Percentiles rank a stretch among this genome's conserved stretches.
phyloP scores from a whole-genome alignment of 345 rosid species.

The Cardiospermum halicacabum region DNA sequence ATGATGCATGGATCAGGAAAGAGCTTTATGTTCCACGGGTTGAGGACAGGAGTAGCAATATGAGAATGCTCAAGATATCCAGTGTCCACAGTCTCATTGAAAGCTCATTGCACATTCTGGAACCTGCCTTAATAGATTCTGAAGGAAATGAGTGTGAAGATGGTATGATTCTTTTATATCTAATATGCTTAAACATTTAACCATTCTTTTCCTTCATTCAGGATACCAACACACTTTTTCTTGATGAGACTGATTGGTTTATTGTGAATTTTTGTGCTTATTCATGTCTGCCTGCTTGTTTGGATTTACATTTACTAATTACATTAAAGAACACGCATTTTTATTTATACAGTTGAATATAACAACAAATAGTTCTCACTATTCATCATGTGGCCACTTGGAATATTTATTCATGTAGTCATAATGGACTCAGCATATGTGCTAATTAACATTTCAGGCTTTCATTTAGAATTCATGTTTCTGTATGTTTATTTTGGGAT shows the following conservation, averaged over 20 bases:
- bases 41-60: conserved; percentile 31
- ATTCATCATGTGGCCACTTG: neutral
- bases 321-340: neutral
- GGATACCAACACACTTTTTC: neutral
- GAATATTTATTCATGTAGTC: neutral
- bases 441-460: neutral
- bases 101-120: conserved; percentile 24
- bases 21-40: conserved; percentile 28
- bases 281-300: neutral
- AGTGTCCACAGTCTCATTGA: conserved; percentile 15
- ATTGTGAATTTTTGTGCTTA: no score
- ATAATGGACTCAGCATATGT: neutral
- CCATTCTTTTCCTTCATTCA: neutral
- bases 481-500: neutral
- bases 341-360: neutral
- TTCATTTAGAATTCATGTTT: neutral
- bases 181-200: neutral
- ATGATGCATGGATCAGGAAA: conserved; percentile 15
- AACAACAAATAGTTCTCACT: neutral
- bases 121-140: conserved; percentile 21
- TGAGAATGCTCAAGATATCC: conserved; percentile 29
- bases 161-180: conserved; percentile 15
- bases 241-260: neutral
- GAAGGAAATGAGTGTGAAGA: conserved; percentile 26
- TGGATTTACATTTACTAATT: neutral